These are phyloP conservation scores for Mycena metata DNA, from an alignment of 768 basidiomycete species.

Conservation along the genomic window DNA sequence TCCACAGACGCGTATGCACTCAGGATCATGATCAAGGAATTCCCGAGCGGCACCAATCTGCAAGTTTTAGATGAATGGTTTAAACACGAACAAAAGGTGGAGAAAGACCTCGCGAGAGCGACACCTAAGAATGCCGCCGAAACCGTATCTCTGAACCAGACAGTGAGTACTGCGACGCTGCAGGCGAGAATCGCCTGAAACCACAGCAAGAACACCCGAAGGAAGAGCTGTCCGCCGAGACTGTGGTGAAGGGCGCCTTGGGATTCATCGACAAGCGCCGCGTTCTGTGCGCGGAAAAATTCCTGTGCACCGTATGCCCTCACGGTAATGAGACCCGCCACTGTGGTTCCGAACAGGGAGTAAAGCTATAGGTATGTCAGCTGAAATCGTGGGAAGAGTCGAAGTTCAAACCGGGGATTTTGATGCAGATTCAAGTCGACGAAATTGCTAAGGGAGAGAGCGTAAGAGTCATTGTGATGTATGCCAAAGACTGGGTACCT, in stretches of 20 bases:
- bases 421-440: slow-evolving; percentile 25
- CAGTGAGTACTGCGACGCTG: slow-evolving; percentile 24
- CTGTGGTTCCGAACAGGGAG: slow-evolving; percentile 18
- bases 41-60: slow-evolving; percentile 25
- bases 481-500: not conserved
- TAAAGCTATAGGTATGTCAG: not conserved
- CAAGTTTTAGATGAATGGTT: not conserved
- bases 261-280: slow-evolving; percentile 23
- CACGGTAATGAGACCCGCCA: slow-evolving; percentile 17
- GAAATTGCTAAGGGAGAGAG: slow-evolving; percentile 24
- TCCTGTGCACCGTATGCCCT: slow-evolving; percentile 23
- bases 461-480: not conserved
- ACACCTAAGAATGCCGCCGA: slow-evolving; percentile 29
- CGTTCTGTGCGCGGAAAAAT: slow-evolving; percentile 29
- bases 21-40: not conserved
- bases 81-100: no score
- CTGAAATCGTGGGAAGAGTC: no score
- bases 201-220: slow-evolving; percentile 25
- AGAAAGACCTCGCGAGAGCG: slow-evolving; percentile 24
- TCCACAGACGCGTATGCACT: slow-evolving; percentile 22
- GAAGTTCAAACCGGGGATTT: slow-evolving; percentile 26
- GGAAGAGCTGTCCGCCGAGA: slow-evolving; percentile 25
- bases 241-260: slow-evolving; percentile 30
- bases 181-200: slow-evolving; percentile 27
- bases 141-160: slow-evolving; percentile 25